Conservation (phyloP, 208 protist genomes). For the Plasmodiophora brassicae region DNA sequence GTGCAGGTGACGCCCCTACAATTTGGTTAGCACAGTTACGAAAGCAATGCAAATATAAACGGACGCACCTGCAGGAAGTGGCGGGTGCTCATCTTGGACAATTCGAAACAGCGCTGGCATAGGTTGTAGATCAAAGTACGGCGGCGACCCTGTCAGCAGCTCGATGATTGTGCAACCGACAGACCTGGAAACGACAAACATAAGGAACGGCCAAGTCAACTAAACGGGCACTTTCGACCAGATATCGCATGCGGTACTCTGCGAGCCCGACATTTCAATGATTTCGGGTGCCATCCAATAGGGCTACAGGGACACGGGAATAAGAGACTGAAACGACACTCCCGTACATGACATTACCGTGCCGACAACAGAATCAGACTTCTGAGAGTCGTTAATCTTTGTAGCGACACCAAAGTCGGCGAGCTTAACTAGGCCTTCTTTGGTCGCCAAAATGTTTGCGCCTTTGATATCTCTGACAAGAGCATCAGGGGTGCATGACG, state of each 20-base stretch:
- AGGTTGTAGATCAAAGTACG: slow-evolving; percentile 76
- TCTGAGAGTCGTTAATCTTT: slow-evolving; percentile 60
- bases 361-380: slow-evolving; percentile 38
- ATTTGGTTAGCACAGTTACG: neutral
- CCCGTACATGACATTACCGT: slow-evolving; percentile 60
- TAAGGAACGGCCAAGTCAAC: slow-evolving; percentile 75
- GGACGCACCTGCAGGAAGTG: slow-evolving; percentile 59
- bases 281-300: slow-evolving; percentile 86
- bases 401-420: slow-evolving; percentile 95
- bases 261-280: slow-evolving; percentile 67
- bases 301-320: slow-evolving; percentile 46
- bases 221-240: too few relatives aligned
- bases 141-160: slow-evolving; percentile 74
- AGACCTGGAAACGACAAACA: slow-evolving; percentile 76
- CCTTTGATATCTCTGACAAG: slow-evolving; percentile 78
- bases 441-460: slow-evolving; percentile 77
- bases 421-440: slow-evolving; percentile 80
- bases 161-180: slow-evolving; percentile 83
- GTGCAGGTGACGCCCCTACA: neutral
- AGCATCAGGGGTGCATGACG: slow-evolving; percentile 71
- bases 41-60: neutral
- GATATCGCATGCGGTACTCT: slow-evolving; percentile 70
- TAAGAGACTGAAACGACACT: neutral
- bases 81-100: slow-evolving; percentile 69
- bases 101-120: slow-evolving; percentile 76